phyloP scores from a whole-genome alignment of 2,329 filamentous ascomycete species.

The Cladophialophora immunda region DNA sequence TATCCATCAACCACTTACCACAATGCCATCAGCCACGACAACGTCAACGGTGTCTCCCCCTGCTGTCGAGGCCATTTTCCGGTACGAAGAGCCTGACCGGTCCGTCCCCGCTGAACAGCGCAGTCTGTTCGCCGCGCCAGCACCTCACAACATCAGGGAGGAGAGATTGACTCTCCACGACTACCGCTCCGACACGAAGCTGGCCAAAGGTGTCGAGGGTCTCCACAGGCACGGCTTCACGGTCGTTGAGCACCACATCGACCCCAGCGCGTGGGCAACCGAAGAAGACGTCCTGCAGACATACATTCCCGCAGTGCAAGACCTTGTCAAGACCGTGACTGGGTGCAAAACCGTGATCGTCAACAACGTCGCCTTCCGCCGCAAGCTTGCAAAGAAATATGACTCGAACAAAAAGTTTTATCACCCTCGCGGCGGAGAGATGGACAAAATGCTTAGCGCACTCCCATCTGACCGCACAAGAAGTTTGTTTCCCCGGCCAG shows the following conservation, averaged over 20 bases:
- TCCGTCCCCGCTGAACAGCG: not conserved
- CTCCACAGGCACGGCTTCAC: slow-evolving; percentile 15
- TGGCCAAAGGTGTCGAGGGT: not conserved
- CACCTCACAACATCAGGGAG: not conserved
- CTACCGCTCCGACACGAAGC: not conserved
- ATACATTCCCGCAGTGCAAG: slow-evolving; percentile 5
- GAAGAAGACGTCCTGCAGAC: not conserved
- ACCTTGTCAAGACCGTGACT: not conserved
- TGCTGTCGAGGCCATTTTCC: slow-evolving; percentile 9
- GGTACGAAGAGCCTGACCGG: slow-evolving; percentile 4
- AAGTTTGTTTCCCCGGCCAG: not conserved
- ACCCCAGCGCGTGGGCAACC: slow-evolving; percentile 1
- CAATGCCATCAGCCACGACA: not conserved
- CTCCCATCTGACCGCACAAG: not conserved
- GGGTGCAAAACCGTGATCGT: slow-evolving; percentile 5
- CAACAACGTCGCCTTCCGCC: slow-evolving; percentile 14
- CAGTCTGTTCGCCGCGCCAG: not conserved
- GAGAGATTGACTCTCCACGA: slow-evolving; percentile 10
- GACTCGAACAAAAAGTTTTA: not conserved
- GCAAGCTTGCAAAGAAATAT: not conserved
- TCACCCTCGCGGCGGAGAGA: slow-evolving; percentile 5
- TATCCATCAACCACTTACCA: not conserved
- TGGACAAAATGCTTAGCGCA: slow-evolving; percentile 1
- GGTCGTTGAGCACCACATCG: slow-evolving; percentile 4
- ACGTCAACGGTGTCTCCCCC: not conserved